A percentile compares a stretch with the other conserved stretches of the same genome.
Evolutionary conservation across 306 rosid species (phyloP).

Genomic region (Medicago lupulina): DNA sequence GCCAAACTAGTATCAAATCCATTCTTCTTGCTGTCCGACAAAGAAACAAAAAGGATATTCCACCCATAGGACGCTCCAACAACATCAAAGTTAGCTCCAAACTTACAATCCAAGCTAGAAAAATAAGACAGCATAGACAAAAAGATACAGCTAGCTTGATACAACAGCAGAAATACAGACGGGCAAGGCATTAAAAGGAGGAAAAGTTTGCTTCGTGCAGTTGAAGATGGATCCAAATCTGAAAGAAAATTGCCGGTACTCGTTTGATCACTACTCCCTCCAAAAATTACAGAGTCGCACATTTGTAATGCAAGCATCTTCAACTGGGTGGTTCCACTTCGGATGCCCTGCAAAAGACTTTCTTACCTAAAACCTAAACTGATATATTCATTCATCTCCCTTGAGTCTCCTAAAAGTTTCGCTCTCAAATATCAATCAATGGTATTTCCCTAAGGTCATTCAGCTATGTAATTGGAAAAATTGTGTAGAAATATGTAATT

Average conservation of each 20-base stretch:
- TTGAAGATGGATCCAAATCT: constrained; percentile 9
- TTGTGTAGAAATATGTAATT: not conserved
- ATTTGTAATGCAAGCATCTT: not conserved
- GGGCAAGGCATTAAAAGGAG: constrained; percentile 11
- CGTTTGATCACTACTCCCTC: constrained; percentile 28
- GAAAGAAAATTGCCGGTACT: not conserved
- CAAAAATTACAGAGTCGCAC: not conserved
- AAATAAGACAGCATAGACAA: not conserved
- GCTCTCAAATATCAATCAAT: not conserved
- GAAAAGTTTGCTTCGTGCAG: not conserved
- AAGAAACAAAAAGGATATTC: not conserved
- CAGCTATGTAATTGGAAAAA: not conserved
- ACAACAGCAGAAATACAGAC: not conserved
- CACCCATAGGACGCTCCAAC: constrained; percentile 13
- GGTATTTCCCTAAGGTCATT: not conserved
- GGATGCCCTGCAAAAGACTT: constrained; percentile 42
- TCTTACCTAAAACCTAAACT: constrained; percentile 29
- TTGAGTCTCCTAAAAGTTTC: not conserved
- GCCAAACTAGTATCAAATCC: constrained; percentile 11
- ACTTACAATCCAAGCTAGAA: not conserved
- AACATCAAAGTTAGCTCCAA: constrained; percentile 28
- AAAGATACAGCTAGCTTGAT: not conserved
- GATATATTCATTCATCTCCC: constrained; percentile 18
- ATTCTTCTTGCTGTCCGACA: not conserved
- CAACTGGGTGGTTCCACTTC: constrained; percentile 26